Base-by-base conservation (phyloP, 176 grass and related monocot genomes). In the Zoysia pacifica region DNA sequence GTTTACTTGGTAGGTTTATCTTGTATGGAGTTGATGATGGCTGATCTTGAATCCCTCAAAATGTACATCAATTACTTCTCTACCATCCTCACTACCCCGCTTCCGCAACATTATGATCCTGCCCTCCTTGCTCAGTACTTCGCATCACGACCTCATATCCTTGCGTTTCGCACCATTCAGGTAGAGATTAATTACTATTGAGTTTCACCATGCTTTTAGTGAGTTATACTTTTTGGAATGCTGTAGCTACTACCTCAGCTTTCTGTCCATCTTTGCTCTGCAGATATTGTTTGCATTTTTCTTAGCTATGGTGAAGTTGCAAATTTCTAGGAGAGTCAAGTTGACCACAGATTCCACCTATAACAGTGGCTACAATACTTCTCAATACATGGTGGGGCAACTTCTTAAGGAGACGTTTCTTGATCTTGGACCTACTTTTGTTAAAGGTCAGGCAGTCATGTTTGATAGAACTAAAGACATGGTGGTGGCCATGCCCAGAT, bases 391-490 rank as follows among this genome's bases (percentile, higher is more conserved):
- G 83, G 58, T 92, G 63, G 95, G 95, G 11, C 80, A 89, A 73
- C 77, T 97, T 89, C 83, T 98, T 49, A 94, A 94, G 80, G 87
- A 93, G 67, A 89, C 78, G 55, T 86, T 98, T 77, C 77, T 98
- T 71, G 83, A 93, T 65, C 95, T 98, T 85, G 95, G 95, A 7
- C 95, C 95, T 70, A 98, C 92, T 81, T 98, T 98, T 88, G 75
- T 98, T 35, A 98, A 98, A 93, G 95, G 95, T 98, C 56, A 46
- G 71, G 7, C 75, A 79, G 12, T 45, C 83, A 52, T 83, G 66
- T 49, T 86, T 76, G 35, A 41, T 42, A 61, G 41, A 53, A 19
- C 53, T 44, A 78, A 76, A 79, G 61, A 1, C 53, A 82, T 80
- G 67, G 65, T 67, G 35, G 70, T 42, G 28, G 15, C 16, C 52